Evolutionary conservation across 495 filamentous ascomycete genomes (phyloP), one percentile per base, ranked within the genome.

Genomic region (Hypoxylon intermedium): DNA sequence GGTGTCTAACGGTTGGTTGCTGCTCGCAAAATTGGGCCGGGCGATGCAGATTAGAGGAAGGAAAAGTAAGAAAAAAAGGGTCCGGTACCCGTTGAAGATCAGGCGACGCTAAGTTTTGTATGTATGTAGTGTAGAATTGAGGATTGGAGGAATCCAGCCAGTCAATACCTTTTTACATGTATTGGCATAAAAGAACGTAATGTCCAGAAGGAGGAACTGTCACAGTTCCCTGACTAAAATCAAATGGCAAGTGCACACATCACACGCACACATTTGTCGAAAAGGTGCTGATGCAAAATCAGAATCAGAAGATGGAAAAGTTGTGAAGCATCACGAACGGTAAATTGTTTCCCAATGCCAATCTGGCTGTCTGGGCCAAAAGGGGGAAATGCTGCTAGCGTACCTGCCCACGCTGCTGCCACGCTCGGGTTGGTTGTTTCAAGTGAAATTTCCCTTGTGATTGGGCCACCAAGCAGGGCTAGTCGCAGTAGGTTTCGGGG

Each of bases 391-490:
- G 21, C 40, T 23, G 11, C 24, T 38, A 38, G 36, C 36, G 36
- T 38, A 24, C 15, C 9, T 45, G 19, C 44, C n/a, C 5, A 33
- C 16, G n/a, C 37, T 53, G 53, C 48, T 47, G 34, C 60, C 49
- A 58, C n/a, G 53, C 50, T 59, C 3, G 41, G 42, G 37, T 59
- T n/a, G 38, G 49, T 58, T 19, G 62, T 65, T 65, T 65, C 62
- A 65, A 56, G 52, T 65, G 45, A 47, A 65, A 53, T 49, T 64
- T 53, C 26, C 34, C 18, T 48, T 42, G 12, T 65, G 56, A 65
- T 65, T 65, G 62, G 62, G 13, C 62, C 50, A 58, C 53, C 30
- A 64, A 64, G 40, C 50, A 59, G 31, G 61, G 50, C 50, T 65
- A 64, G 44, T 58, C 33, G 43, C 16, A 33, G 33, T 42, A 41